Conservation (phyloP, 495 filamentous ascomycete genomes). For the Xylaria palmicola region DNA sequence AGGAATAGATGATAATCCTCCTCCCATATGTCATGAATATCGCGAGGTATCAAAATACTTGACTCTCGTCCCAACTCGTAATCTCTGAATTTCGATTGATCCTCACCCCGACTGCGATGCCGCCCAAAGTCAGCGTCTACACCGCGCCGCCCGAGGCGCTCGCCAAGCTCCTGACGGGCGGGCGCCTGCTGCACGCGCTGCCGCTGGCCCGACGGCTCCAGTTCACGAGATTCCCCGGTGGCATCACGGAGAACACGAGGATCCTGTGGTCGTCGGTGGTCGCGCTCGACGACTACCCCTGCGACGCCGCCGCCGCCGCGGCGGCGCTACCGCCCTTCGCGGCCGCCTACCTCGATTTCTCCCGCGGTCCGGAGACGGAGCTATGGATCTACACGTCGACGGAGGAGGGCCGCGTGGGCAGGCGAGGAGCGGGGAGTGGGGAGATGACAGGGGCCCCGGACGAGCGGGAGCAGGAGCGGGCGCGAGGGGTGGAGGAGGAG, state of each 20-base stretch:
- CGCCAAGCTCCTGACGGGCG: slow-evolving; percentile 38
- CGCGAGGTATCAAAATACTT: too few relatives aligned
- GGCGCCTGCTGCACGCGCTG: slow-evolving; percentile 56
- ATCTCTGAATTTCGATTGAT: too few relatives aligned
- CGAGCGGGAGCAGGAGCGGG: background rate
- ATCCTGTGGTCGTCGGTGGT: slow-evolving; percentile 36
- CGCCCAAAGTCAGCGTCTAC: slow-evolving; percentile 36
- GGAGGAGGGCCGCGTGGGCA: slow-evolving; percentile 30
- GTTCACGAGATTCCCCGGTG: slow-evolving; percentile 44
- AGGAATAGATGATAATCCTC: too few relatives aligned
- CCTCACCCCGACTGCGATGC: slow-evolving; percentile 22
- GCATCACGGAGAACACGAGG: slow-evolving; percentile 31
- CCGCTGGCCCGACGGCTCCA: slow-evolving; percentile 59
- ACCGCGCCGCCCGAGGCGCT: slow-evolving; percentile 36
- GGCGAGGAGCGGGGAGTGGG: background rate
- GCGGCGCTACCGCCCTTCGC: slow-evolving; percentile 39
- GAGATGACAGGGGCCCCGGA: background rate
- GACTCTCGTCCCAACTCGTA: too few relatives aligned
- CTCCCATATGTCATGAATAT: too few relatives aligned
- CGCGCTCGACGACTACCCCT: slow-evolving; percentile 25
- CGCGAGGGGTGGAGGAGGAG: background rate
- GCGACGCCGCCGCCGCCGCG: background rate
- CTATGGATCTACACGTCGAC: slow-evolving; percentile 58
- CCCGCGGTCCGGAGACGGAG: slow-evolving; percentile 58
- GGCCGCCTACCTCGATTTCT: slow-evolving; percentile 59